phyloP scores from a whole-genome alignment of 768 basidiomycete genomes.

The Hygrocybe punicea region DNA sequence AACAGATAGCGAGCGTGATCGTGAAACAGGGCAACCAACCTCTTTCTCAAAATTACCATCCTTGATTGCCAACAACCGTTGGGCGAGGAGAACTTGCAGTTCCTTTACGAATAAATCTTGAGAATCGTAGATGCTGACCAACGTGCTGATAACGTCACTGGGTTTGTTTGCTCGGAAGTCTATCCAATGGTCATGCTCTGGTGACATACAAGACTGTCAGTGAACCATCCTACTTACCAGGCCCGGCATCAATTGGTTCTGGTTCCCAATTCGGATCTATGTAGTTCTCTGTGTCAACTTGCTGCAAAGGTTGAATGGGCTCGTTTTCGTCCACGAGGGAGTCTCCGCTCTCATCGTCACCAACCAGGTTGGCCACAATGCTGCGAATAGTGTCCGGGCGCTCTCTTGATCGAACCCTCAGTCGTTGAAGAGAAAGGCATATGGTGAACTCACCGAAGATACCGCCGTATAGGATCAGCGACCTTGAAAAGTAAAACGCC shows the following conservation, averaged over 20 bases:
- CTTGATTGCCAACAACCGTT: slow-evolving; percentile 73
- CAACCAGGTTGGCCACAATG: slow-evolving; percentile 88
- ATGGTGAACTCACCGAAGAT: slow-evolving; percentile 62
- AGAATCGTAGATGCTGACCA: slow-evolving; percentile 96
- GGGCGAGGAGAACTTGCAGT: slow-evolving; percentile 86
- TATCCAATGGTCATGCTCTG: slow-evolving; percentile 32
- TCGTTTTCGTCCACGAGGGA: slow-evolving; percentile 83
- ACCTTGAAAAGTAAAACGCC: slow-evolving; percentile 93
- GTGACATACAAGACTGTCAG: background rate
- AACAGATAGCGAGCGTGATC: slow-evolving; percentile 2
- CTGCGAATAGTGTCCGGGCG: slow-evolving; percentile 91
- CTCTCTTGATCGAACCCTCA: slow-evolving; percentile 46
- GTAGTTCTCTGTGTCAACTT: slow-evolving; percentile 79
- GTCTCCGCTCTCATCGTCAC: slow-evolving; percentile 77
- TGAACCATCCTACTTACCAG: slow-evolving; percentile 50
- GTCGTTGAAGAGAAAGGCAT: background rate
- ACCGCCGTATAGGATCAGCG: slow-evolving; percentile 86
- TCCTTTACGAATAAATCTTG: slow-evolving; percentile 96
- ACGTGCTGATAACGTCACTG: slow-evolving; percentile 91
- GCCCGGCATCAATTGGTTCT: slow-evolving; percentile 94
- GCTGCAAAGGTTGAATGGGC: slow-evolving; percentile 70
- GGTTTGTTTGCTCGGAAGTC: slow-evolving; percentile 91
- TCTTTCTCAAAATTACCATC: slow-evolving; percentile 77
- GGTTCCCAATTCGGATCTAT: slow-evolving; percentile 92
- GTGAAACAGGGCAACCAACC: slow-evolving; percentile 30